Conservation (phyloP, 1,284 basidiomycete species). For the Marasmius tenuissimus region DNA sequence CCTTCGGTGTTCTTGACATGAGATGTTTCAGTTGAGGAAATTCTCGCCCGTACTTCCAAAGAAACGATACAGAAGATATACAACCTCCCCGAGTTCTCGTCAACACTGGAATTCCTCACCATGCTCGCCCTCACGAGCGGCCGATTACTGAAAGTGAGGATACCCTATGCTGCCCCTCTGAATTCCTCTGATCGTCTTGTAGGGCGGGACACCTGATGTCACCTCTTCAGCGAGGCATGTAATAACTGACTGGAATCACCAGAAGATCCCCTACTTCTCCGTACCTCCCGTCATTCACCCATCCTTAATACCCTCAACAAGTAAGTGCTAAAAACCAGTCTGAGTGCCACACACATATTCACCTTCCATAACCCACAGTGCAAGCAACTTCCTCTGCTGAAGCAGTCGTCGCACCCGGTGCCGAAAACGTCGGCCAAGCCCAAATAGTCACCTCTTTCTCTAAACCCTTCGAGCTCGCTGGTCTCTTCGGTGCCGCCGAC, state of each 20-base stretch:
- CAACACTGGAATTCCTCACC: slow-evolving; percentile 85
- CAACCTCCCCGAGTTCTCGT: slow-evolving; percentile 72
- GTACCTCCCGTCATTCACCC: slow-evolving; percentile 77
- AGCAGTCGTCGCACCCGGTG: slow-evolving; percentile 57
- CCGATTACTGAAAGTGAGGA: slow-evolving; percentile 71
- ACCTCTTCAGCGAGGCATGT: slow-evolving; percentile 82
- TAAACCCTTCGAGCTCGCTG: slow-evolving; percentile 73
- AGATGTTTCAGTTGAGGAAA: slow-evolving; percentile 72
- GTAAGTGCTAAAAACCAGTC: slow-evolving; percentile 22
- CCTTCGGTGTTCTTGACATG: slow-evolving; percentile 6
- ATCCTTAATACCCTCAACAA: slow-evolving; percentile 64
- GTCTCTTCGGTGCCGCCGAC: slow-evolving; percentile 75
- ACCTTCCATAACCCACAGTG: not conserved
- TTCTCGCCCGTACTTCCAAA: slow-evolving; percentile 68
- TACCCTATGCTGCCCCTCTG: not conserved
- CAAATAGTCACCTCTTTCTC: slow-evolving; percentile 67
- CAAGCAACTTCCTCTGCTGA: not conserved
- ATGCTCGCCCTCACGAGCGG: slow-evolving; percentile 90
- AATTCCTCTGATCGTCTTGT: not conserved
- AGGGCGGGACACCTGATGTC: slow-evolving; percentile 92
- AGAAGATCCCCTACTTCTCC: slow-evolving; percentile 91
- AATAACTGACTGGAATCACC: slow-evolving; percentile 95
- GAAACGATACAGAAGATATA: slow-evolving; percentile 82
- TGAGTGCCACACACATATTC: not conserved
- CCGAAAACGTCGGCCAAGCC: slow-evolving; percentile 73